Evolutionary conservation across 75 land plant species (phyloP), one percentile per base, ranked within the genome.

Genomic region (Ceratopteris richardii): DNA sequence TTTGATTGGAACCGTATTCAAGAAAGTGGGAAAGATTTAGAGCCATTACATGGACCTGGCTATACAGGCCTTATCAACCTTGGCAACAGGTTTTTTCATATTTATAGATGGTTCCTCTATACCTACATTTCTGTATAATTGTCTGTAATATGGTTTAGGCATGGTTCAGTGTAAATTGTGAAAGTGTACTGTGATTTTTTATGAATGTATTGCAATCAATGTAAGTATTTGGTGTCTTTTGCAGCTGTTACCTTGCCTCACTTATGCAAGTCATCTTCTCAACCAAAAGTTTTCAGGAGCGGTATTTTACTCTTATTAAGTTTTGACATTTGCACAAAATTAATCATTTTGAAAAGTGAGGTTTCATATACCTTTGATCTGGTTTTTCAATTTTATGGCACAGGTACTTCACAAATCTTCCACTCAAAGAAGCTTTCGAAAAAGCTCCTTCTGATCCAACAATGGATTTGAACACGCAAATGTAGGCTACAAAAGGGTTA

Each of bases 1-100:
- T 95, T 84, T 74, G 99, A 95, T 58, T 95, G 99, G 99, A 95
- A 95, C 29, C 77, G 99, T 19, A 95, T 95, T n/a, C 99, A 95
- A 75, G 99, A 95, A 69, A 86, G 87, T 71, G 97, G 97, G 47
- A 82, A 87, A 61, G 99, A 95, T 39, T 69, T 87, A 22, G 97
- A 95, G 61, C 97, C 97, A 39, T 44, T 95, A 16, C 82, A 73
- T 79, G 99, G 99, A 50, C 93, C 99, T 16, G 97, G 99, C 16
- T 95, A 77, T 55, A 95, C 99, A 20, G 99, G 99, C 44, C 92
- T 95, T 73, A 70, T 82, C 48, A 95, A 95, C 75, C 88, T 95
- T 71, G 99, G 99, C 26, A 95, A 95, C 69, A 95, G 99, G 99
- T 95, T 73, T 31, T 33, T 33, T n/a, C n/a, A n/a, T n/a, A n/a